Evolutionary conservation across 352 stramenopile species (phyloP), one percentile per base, ranked within the genome.

Genomic region (Elongisporangium anandrum): DNA sequence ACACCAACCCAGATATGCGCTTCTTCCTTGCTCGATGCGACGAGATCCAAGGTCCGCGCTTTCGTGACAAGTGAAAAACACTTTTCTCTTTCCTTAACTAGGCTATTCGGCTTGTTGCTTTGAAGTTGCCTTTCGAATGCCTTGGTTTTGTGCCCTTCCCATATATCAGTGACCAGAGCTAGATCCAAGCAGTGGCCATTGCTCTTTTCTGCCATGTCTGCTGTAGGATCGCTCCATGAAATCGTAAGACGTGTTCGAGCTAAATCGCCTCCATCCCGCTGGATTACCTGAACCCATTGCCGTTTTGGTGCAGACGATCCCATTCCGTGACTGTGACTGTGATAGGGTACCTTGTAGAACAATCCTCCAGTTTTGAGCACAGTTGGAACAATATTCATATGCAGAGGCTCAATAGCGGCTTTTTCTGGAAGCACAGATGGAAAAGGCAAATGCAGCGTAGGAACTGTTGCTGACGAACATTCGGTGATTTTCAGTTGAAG

Each of bases 261-360:
- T 4, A 39, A 57, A 26, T 34, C 54, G 22, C 56, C 9, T 19
- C 53, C 17, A 6, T 68, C 50, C 6, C 39, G 45, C 6, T 45
- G 61, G 2, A 54, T 65, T 0, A 93, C 77, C 15, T 70, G 50
- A 45, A 95, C 74, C 85, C 85, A 94, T 63, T 93, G 79, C 1
- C 86, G 71, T 26, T 69, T 66, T 0, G 77, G 66, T 19, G 50
- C 65, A 34, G 68, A 53, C 1, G 63, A 52, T 23, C 64, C 68
- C 7, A 65, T 73, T 8, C 82, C 64, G 16, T 88, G 52, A 34
- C 68, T 76, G 39, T 75, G 75, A 0, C 65, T 73, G 57, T 94
- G 84, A 38, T 83, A 95, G 13, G 86, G 82, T 1, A 94, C 73
- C 60, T 95, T 95, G 61, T 81, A 92, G 56, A 94, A 79, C 29